Evolutionary conservation across 306 rosid genomes (phyloP), one percentile per base, ranked within the genome.

Genomic region (Medicago ruthenica): DNA sequence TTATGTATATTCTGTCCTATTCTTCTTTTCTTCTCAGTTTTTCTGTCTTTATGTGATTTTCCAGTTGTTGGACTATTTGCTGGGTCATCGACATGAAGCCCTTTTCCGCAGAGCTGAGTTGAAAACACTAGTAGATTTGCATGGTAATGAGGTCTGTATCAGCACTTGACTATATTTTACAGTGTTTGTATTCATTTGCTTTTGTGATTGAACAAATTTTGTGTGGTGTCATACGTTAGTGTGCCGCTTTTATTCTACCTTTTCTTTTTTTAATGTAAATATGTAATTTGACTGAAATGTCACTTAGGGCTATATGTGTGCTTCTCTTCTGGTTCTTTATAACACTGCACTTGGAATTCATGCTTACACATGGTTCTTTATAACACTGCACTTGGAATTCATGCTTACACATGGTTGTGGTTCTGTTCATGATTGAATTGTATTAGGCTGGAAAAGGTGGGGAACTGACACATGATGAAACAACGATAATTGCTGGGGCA

Each of bases 401-500:
- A 80, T 54, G 75, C 66, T 60, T 50, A 60, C 36, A 27, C 31
- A 11, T 72, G 21, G 73, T 80, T 65, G 41, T 60, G 76, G 47
- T 75, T 2, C 24, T 67, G 48, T 63, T 61, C 82, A 61, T 74
- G 48, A 3, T 84, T 85, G 79, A 59, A 76, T 59, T 85, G 80
- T 69, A 77, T 67, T 74, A 94, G 98, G 98, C 98, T 79, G 98
- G 98, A 76, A 94, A 94, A 86, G 97, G 98, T 12, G 98, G 98
- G 70, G 98, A 94, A 57, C 86, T 94, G 83, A 94, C 98, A 9
- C 98, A 90, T 83, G 98, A 94, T 84, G 98, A 94, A 84, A 94
- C 98, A 58, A 94, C 96, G 2, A 94, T 94, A 77, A 95, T 95
- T 85, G 97, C 97, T 2, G 98, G 98, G 69, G 98, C 98, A 27